A percentile compares a stretch with the other conserved stretches of the same genome.
phyloP scores from a whole-genome alignment of 192 early-diverging fungal species.

The Entophlyctis helioformis region DNA sequence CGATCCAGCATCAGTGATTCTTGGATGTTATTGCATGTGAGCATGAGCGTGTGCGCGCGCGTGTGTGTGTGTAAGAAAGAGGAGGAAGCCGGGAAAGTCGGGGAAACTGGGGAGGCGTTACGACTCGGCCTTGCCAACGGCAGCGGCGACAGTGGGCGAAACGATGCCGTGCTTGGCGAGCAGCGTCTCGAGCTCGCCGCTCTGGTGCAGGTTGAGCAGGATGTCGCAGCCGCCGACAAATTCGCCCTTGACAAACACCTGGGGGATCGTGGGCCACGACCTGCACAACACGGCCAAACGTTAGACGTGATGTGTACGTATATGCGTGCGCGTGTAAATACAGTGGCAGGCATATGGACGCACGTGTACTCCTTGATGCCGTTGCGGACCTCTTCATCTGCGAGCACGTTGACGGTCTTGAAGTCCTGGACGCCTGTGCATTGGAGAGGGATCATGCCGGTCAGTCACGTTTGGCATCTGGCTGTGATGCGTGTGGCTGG shows the following conservation, averaged over 20 bases:
- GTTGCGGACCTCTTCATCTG: constrained; percentile 79
- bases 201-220: constrained; percentile 74
- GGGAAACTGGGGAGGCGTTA: no score
- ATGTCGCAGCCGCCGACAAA: constrained; percentile 95
- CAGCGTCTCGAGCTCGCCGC: constrained; percentile 74
- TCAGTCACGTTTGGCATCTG: neutral
- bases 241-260: constrained; percentile 92
- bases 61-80: no score
- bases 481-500: neutral
- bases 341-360: constrained; percentile 4
- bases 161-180: constrained; percentile 66
- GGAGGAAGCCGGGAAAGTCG: no score
- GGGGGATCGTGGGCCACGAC: constrained; percentile 89
- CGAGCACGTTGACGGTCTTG: constrained; percentile 70
- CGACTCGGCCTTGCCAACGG: no score
- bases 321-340: no score
- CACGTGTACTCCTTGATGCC: constrained; percentile 90
- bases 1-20: no score
- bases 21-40: no score
- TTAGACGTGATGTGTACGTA: neutral
- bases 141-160: no score
- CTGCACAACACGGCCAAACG: constrained; percentile 3
- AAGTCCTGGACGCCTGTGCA: constrained; percentile 63
- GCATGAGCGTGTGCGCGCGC: no score
- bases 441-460: neutral